Base-by-base conservation (phyloP, 2,329 filamentous ascomycete species). In the Lasiodiplodia citricola region DNA sequence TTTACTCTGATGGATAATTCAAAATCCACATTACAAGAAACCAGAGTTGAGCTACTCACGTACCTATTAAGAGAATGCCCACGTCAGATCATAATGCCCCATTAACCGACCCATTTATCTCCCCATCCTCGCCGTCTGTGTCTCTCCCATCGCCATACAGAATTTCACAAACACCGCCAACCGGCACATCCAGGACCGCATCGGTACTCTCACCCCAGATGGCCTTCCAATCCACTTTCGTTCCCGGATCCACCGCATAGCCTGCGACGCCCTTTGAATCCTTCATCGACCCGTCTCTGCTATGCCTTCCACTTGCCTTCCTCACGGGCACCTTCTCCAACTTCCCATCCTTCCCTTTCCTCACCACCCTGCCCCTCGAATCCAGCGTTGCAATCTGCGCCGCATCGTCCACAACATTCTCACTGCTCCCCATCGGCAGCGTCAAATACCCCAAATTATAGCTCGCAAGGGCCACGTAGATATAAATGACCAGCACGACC, bases 191-290 rank as follows among this genome's bases (percentile, higher is more conserved):
- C 92, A 99, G 92, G 8, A 98, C 96, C 1, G 94, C 96, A 84
- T 99, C 96, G 0, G 96, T 99, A 21, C 96, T 94, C 74, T 92
- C 90, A 75, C 90, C 94, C 96, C 96, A 99, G 21, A 97, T 86
- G 69, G 85, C 87, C 75, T 86, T 90, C 95, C 96, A 98, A 76
- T 93, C 87, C 72, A 87, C 80, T 60, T 83, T 79, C 70, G 81
- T 80, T 70, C 78, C 81, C 47, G 77, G 75, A 66, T 80, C 77
- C 66, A 74, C 72, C 62, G 72, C 74, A 68, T 77, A 73, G 54
- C 76, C 76, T 71, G 70, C 70, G 31, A 72, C 79, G 78, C 11
- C 79, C 78, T 47, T 80, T 77, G 77, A 81, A 71, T 58, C 70
- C 65, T 55, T 71, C 18, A 64, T 56, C 44, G 70, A 68, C 58